Evolutionary conservation across 768 basidiomycete species (phyloP).

Genomic region (Boletellus emodensis): DNA sequence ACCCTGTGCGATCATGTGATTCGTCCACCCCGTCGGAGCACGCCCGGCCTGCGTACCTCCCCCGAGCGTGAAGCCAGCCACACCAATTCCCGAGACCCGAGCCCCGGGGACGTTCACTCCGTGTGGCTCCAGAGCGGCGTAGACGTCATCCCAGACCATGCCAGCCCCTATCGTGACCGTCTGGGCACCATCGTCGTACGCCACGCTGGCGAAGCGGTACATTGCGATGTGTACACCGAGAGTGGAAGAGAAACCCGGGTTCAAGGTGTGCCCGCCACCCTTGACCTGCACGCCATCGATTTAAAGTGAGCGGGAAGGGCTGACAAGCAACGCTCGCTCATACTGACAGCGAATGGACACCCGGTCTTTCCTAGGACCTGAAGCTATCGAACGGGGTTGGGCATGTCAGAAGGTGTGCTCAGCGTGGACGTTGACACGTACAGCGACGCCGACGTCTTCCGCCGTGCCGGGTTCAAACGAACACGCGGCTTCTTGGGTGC

Average conservation of each 20-base stretch:
- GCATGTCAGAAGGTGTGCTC: not conserved
- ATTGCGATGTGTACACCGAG: conserved; percentile 56
- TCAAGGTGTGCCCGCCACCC: conserved; percentile 56
- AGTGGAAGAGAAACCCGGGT: conserved; percentile 59
- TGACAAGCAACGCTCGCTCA: not conserved
- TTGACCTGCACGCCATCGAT: conserved; percentile 43
- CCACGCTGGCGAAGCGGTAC: conserved; percentile 43
- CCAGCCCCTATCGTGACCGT: conserved; percentile 40
- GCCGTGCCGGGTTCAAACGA: conserved; percentile 56
- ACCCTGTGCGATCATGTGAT: conserved; percentile 37
- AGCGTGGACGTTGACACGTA: conserved; percentile 20
- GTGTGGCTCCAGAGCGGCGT: conserved; percentile 46
- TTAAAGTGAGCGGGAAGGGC: not conserved
- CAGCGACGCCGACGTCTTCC: conserved; percentile 50
- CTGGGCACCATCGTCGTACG: conserved; percentile 36
- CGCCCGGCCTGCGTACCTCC: conserved; percentile 39
- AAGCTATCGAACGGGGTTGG: conserved; percentile 35
- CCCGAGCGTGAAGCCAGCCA: conserved; percentile 55
- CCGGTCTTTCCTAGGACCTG: conserved; percentile 39
- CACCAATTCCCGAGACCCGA: conserved; percentile 54
- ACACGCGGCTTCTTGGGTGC: conserved; percentile 44
- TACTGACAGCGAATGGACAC: conserved; percentile 53
- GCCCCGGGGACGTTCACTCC: conserved; percentile 57
- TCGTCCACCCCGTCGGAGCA: not conserved
- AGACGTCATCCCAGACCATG: conserved; percentile 67